Evolutionary conservation across 2,329 filamentous ascomycete genomes (phyloP), one percentile per base, ranked within the genome.

Genomic region (Botrytis porri): DNA sequence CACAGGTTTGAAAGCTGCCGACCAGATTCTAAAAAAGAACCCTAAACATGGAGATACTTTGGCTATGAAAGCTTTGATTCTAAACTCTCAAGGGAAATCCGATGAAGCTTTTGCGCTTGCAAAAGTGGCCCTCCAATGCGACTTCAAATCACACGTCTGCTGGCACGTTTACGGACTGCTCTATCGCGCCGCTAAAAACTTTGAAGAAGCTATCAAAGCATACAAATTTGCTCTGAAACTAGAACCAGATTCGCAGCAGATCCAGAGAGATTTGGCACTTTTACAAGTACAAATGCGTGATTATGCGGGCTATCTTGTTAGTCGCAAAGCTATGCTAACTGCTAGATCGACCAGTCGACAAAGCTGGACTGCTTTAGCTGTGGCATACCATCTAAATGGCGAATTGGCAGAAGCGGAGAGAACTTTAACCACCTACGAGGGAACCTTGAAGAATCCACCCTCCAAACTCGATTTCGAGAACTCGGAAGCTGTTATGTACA

Each of bases 111-210:
- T 99, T 82, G 89, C 91, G 63, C 87, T 99, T 74, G 95, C 93
- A 80, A 99, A 98, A 84, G 89, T 94, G 77, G 96, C 97, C 48
- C 87, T 99, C 79, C 94, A 92, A 77, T 94, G 95, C 80, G 95
- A 98, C 82, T 98, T 99, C 95, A 98, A 97, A 85, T 98, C 95
- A 80, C 95, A 98, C 84, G 95, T 99, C 80, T 98, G 95, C 86
- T 99, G 96, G 96, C 97, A 99, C 83, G 96, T 99, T 75, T 99
- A 98, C 82, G 96, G 97, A 45, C 84, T 99, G 77, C 88, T 99
- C 69, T 98, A 97, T 84, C 91, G 95, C 69, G 92, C 93, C 66
- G 92, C 93, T 81, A 98, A 98, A 87, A 98, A 99, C 84, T 98
- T 97, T 79, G 96, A 98, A 82, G 96, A 98, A 84, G 95, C 97